A percentile compares a stretch with the other conserved stretches of the same genome.
Conservation (phyloP, 1,139 yeast species). For the Geotrichum europaeum region DNA sequence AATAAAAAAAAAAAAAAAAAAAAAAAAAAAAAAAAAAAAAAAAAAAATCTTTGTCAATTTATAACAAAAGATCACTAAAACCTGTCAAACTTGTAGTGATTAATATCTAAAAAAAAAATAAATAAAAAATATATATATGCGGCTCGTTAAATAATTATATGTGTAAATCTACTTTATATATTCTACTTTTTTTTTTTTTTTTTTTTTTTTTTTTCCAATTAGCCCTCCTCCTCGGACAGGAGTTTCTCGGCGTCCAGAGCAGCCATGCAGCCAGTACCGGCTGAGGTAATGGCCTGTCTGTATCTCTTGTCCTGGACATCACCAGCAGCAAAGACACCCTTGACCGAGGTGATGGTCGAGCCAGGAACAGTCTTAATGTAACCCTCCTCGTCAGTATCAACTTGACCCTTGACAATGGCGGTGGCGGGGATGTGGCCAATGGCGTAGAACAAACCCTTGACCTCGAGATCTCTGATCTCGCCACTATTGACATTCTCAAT, state of each 20-base stretch:
- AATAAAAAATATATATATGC: neutral
- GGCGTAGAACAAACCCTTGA: slow-evolving; percentile 93
- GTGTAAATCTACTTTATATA: neutral
- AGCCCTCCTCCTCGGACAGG: slow-evolving; percentile 58
- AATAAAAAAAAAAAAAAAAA: too few relatives aligned
- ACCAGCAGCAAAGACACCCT: slow-evolving; percentile 97
- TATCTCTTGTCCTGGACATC: slow-evolving; percentile 96
- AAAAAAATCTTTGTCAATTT: too few relatives aligned
- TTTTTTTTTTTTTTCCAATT: neutral
- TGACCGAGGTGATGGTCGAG: slow-evolving; percentile 74
- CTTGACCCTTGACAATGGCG: slow-evolving; percentile 63
- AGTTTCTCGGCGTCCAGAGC: slow-evolving; percentile 90
- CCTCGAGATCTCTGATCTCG: slow-evolving; percentile 61
- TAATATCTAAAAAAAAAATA: neutral
- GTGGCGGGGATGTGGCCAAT: slow-evolving; percentile 98
- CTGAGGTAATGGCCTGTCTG: slow-evolving; percentile 98
- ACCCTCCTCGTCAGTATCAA: slow-evolving; percentile 81
- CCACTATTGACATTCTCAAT: slow-evolving; percentile 68
- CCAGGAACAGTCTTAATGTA: slow-evolving; percentile 88
- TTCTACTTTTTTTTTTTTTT: neutral
- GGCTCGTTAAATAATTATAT: neutral
- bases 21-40: too few relatives aligned
- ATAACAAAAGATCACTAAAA: neutral
- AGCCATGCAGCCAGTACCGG: slow-evolving; percentile 99
- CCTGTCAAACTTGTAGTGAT: neutral